Evolutionary conservation across 352 stramenopile genomes (phyloP), one percentile per base, ranked within the genome.

Genomic region (Phytophthora fragariae): DNA sequence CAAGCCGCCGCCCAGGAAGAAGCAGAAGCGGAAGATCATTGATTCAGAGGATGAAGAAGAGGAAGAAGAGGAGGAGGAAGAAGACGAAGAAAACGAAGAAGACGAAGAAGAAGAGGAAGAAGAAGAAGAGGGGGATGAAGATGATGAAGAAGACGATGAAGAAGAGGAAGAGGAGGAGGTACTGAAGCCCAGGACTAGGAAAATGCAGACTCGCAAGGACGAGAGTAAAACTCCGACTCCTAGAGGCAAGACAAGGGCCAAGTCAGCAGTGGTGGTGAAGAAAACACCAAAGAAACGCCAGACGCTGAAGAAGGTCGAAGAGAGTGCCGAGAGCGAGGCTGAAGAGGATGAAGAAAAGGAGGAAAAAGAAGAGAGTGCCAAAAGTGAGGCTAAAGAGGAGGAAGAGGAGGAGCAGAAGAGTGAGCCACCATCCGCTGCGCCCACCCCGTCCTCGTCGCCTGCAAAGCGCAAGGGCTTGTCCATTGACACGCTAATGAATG

Each of bases 401-500:
- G 67, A 73, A 21, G 75, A 78, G 8, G 65, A 70, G 12, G 65
- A 74, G 39, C 39, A 46, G 21, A 68, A 73, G 57, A 82, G 68
- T 53, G 69, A 79, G 21, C 35, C 62, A 19, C 69, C 62, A 37
- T 86, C 75, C 11, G 71, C 60, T 2, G 52, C 73, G 1, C 52
- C 57, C 6, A 81, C 83, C 11, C 76, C 80, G 3, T 73, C 66
- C 0, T 80, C 79, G 12, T 88, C 83, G 5, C 80, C 82, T 62
- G 69, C 75, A 17, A 79, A 82, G 19, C 78, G 73, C 15, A 89
- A 85, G 50, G 70, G 76, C 57, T 75, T 91, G n/a, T 88, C 84
- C 9, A 88, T 92, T 68, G 77, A 89, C 46, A 81, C 83, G 31
- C 64, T 91, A 15, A 82, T 90, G 75, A 87, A 86, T 62, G 64